These are phyloP conservation scores for Colletotrichum falcatum DNA, from an alignment of 2,329 filamentous ascomycete species.

Conservation along the genomic window DNA sequence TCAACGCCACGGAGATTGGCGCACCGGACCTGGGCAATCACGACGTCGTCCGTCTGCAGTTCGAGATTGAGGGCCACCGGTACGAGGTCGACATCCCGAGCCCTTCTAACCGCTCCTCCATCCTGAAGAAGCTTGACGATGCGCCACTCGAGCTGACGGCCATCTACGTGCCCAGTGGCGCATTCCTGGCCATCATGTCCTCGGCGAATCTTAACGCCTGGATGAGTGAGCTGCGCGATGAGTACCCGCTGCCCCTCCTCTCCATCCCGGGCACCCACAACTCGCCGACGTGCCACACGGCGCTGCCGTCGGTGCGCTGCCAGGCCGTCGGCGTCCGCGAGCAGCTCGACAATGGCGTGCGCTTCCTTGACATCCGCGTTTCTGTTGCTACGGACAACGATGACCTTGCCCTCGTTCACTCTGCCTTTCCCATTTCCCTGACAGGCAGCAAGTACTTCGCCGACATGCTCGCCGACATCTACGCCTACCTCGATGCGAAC, in stretches of 20 bases:
- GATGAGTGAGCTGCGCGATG: slow-evolving; percentile 83
- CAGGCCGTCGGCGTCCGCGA: slow-evolving; percentile 82
- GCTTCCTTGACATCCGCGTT: slow-evolving; percentile 93
- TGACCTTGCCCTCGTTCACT: slow-evolving; percentile 85
- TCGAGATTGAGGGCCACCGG: slow-evolving; percentile 71
- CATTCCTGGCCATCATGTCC: slow-evolving; percentile 74
- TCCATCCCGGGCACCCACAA: slow-evolving; percentile 98
- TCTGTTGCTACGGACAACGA: slow-evolving; percentile 66
- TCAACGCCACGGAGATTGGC: slow-evolving; percentile 71
- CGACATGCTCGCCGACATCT: slow-evolving; percentile 76
- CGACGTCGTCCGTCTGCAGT: slow-evolving; percentile 79
- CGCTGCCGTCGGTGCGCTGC: slow-evolving; percentile 92
- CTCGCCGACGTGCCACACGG: slow-evolving; percentile 84
- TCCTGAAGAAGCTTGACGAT: slow-evolving; percentile 68
- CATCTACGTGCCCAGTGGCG: slow-evolving; percentile 70
- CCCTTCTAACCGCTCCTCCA: slow-evolving; percentile 67
- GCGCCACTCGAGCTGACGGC: slow-evolving; percentile 71
- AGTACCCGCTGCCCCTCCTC: slow-evolving; percentile 80
- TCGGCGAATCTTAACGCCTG: slow-evolving; percentile 77
- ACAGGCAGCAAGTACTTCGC: slow-evolving; percentile 84
- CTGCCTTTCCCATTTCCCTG: slow-evolving; percentile 88
- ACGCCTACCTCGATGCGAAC: slow-evolving; percentile 81
- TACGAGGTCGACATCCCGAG: slow-evolving; percentile 82
- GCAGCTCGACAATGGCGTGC: slow-evolving; percentile 90
- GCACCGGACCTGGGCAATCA: slow-evolving; percentile 66